Evolutionary conservation across 495 filamentous ascomycete genomes (phyloP).

Genomic region (Tuber indicum): DNA sequence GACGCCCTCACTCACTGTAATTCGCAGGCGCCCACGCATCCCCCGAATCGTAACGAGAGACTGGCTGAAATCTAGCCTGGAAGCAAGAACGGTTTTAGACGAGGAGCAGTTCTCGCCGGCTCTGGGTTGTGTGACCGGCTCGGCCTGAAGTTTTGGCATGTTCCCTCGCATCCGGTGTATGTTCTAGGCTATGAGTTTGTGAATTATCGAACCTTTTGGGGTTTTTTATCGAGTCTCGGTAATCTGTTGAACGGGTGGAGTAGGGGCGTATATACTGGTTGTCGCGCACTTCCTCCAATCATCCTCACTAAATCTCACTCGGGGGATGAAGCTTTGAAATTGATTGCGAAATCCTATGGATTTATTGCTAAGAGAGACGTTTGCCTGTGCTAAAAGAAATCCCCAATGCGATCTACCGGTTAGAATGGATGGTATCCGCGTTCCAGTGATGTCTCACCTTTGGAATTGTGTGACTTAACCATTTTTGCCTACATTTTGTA

Average conservation of each 20-base stretch:
- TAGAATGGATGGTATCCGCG: too few relatives aligned
- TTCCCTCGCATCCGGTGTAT: background rate
- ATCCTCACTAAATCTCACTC: too few relatives aligned
- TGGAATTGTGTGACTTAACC: too few relatives aligned
- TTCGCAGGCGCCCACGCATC: constrained; percentile 46
- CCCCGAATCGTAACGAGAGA: constrained; percentile 63
- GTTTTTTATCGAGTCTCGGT: background rate
- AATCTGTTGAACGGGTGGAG: background rate
- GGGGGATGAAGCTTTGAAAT: too few relatives aligned
- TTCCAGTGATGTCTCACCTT: too few relatives aligned
- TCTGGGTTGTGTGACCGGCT: background rate
- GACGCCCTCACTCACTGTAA: background rate
- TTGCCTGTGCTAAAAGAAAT: too few relatives aligned
- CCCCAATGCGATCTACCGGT: too few relatives aligned
- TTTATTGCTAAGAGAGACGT: too few relatives aligned
- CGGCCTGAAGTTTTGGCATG: background rate
- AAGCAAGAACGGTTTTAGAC: constrained; percentile 69
- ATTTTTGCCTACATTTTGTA: too few relatives aligned
- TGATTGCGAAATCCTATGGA: too few relatives aligned
- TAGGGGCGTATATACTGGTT: too few relatives aligned
- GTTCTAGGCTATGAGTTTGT: background rate
- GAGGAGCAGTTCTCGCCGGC: constrained; percentile 58
- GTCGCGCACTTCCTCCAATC: too few relatives aligned
- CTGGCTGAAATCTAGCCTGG: constrained; percentile 80
- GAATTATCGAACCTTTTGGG: background rate